phyloP scores from a whole-genome alignment of 805 yeast genomes.

The Kurtzmaniella fragi region DNA sequence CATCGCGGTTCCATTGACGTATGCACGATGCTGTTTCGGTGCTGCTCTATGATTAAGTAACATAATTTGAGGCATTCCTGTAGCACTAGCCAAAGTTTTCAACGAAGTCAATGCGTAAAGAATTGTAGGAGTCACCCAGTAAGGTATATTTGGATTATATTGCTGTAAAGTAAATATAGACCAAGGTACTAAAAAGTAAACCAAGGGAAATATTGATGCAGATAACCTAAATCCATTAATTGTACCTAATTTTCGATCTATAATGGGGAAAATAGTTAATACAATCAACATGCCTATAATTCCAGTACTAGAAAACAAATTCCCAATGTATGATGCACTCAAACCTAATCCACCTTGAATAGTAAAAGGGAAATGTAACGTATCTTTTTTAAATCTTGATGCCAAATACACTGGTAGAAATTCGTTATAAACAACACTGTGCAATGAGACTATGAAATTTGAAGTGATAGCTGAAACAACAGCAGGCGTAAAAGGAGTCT shows the following conservation, averaged over 20 bases:
- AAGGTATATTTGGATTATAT: constrained; percentile 20
- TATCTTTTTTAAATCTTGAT: constrained; percentile 18
- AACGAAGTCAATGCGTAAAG: constrained; percentile 28
- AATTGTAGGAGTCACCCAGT: constrained; percentile 22
- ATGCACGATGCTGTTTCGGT: constrained; percentile 27
- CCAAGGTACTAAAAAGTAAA: constrained; percentile 26
- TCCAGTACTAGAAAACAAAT: constrained; percentile 31
- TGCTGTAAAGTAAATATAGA: constrained; percentile 25
- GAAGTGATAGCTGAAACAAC: constrained; percentile 28
- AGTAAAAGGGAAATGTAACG: constrained; percentile 27
- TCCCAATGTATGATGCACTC: constrained; percentile 28
- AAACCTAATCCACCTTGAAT: constrained; percentile 35
- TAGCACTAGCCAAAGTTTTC: constrained; percentile 27
- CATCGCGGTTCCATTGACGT: constrained; percentile 29
- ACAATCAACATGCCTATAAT: constrained; percentile 30
- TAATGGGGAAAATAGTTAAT: constrained; percentile 24
- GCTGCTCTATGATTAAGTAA: constrained; percentile 33
- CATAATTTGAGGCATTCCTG: constrained; percentile 34
- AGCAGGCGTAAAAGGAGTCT: constrained; percentile 21
- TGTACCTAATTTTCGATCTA: constrained; percentile 29
- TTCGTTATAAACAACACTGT: constrained; percentile 27
- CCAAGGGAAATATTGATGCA: constrained; percentile 27
- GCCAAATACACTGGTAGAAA: constrained; percentile 36
- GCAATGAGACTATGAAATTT: constrained; percentile 30
- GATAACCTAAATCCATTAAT: constrained; percentile 25